Percentiles rank a stretch among this genome's conserved stretches.
Evolutionary conservation across 164 flowering plant species (phyloP).

Genomic region (Tinospora cordifolia): DNA sequence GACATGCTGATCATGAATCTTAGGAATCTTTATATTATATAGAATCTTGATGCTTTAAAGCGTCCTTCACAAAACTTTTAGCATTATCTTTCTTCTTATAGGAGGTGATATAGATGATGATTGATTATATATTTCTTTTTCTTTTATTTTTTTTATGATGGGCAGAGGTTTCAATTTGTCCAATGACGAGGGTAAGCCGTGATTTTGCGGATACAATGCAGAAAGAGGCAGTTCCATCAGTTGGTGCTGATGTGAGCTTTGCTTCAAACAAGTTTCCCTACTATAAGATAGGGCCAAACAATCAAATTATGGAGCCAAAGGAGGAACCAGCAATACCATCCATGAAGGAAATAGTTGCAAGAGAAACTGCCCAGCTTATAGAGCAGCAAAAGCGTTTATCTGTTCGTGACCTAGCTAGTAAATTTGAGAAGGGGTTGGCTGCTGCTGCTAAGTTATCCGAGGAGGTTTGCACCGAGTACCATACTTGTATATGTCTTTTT

Average conservation of each 20-base stretch:
- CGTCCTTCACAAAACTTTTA: conserved; percentile 1
- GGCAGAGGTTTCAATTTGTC: conserved; percentile 11
- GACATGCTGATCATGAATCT: not conserved
- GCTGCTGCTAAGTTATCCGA: conserved; percentile 80
- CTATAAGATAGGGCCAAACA: conserved; percentile 69
- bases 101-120: not conserved
- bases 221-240: conserved; percentile 42
- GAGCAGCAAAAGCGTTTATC: conserved; percentile 94
- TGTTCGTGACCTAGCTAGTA: conserved; percentile 90
- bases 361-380: conserved; percentile 63
- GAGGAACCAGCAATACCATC: conserved; percentile 49
- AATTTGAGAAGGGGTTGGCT: conserved; percentile 89
- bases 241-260: conserved; percentile 81
- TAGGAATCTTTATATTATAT: not conserved
- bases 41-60: not conserved
- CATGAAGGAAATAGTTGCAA: conserved; percentile 71
- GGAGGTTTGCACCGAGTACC: conserved; percentile 48
- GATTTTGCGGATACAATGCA: conserved; percentile 46
- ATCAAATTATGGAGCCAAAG: conserved; percentile 60
- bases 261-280: conserved; percentile 60
- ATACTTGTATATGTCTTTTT: not conserved
- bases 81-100: not conserved
- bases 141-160: conserved; percentile 19
- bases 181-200: conserved; percentile 70
- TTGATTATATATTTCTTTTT: not conserved